These are phyloP conservation scores for Poteriospumella lacustris DNA, from an alignment of 108 stramenopile species.

Conservation along the genomic window DNA sequence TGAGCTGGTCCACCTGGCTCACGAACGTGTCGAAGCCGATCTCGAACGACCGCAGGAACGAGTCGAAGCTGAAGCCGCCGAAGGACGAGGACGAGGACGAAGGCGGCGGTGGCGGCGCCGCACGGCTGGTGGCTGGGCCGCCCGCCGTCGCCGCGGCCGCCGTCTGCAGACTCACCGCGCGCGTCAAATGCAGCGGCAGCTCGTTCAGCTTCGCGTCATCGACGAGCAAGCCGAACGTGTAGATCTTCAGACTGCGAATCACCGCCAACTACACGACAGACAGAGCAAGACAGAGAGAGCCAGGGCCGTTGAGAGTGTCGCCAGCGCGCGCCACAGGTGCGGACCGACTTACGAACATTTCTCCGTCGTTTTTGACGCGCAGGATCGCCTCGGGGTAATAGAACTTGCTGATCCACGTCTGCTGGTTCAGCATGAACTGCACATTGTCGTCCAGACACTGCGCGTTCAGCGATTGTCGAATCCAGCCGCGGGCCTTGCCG, in stretches of 20 bases:
- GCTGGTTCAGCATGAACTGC: not conserved
- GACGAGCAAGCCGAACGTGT: not conserved
- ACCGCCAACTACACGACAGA: slow-evolving; percentile 7
- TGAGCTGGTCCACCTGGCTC: not conserved
- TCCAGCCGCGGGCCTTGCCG: slow-evolving; percentile 14
- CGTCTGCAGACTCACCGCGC: too few relatives aligned
- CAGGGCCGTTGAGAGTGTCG: too few relatives aligned
- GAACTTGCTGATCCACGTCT: not conserved
- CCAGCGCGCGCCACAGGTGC: not conserved
- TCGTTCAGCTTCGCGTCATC: slow-evolving; percentile 5
- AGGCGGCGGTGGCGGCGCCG: too few relatives aligned
- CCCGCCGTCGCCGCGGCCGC: too few relatives aligned
- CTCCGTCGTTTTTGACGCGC: not conserved
- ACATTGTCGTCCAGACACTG: not conserved
- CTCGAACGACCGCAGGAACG: not conserved
- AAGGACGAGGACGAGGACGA: too few relatives aligned
- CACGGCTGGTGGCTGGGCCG: too few relatives aligned
- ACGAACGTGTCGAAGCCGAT: too few relatives aligned
- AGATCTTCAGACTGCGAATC: not conserved
- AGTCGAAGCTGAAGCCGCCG: too few relatives aligned
- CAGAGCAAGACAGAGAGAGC: not conserved
- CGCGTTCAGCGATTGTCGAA: not conserved
- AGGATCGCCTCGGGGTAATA: not conserved
- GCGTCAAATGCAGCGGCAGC: too few relatives aligned
- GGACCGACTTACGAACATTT: not conserved